Conservation (phyloP, 306 rosid species). For the Fragaria nilgerrensis region DNA sequence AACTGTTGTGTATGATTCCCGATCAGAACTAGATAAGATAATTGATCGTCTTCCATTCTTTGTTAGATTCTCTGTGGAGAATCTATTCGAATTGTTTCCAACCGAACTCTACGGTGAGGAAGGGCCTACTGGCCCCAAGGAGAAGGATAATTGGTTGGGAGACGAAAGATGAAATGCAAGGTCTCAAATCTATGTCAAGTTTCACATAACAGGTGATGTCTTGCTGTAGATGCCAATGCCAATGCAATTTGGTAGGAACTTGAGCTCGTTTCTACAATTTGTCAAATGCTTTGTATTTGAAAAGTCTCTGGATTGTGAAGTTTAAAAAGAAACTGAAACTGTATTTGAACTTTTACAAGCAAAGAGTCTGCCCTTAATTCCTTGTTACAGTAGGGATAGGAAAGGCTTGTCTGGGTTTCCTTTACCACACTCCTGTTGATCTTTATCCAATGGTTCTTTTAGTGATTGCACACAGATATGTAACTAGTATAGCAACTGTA, state of each 20-base stretch:
- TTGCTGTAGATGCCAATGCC: not conserved
- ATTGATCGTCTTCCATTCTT: conserved; percentile 68
- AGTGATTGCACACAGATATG: not conserved
- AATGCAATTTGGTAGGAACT: not conserved
- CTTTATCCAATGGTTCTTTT: not conserved
- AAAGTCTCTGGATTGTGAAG: not conserved
- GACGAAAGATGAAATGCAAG: conserved; percentile 56
- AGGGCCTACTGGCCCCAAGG: conserved; percentile 98
- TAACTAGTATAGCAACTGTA: too few species aligned
- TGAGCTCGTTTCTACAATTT: not conserved
- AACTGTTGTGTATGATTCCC: conserved; percentile 56
- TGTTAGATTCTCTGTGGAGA: conserved; percentile 80
- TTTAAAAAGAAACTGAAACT: not conserved
- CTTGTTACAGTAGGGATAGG: not conserved
- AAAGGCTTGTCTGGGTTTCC: not conserved
- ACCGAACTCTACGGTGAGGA: conserved; percentile 87
- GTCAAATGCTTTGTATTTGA: not conserved
- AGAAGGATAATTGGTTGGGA: conserved; percentile 81
- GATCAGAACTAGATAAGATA: conserved; percentile 68
- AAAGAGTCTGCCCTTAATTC: not conserved
- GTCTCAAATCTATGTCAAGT: not conserved
- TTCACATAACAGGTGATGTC: not conserved
- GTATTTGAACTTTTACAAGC: not conserved
- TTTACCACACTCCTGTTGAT: not conserved
- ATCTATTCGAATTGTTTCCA: conserved; percentile 73